These are phyloP conservation scores for Cordyceps cicadae DNA, from an alignment of 2,329 filamentous ascomycete genomes.

Conservation along the genomic window DNA sequence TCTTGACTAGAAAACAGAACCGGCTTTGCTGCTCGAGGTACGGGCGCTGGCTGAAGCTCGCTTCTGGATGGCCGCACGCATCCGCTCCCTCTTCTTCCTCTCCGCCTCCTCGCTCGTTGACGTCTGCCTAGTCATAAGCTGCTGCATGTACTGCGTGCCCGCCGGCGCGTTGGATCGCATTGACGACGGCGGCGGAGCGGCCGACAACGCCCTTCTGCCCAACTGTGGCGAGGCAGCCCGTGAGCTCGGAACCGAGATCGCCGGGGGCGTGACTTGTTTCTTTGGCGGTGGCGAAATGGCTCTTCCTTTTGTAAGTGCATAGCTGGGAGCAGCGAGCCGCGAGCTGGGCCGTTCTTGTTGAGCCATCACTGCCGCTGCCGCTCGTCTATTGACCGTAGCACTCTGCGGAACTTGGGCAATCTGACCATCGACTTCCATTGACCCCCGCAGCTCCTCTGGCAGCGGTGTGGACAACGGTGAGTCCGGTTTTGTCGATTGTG, in stretches of 20 bases:
- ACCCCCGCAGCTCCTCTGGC: neutral
- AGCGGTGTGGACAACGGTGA: neutral
- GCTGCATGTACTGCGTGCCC: slow-evolving; percentile 19
- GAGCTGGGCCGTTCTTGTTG: neutral
- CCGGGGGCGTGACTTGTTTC: neutral
- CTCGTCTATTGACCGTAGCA: neutral
- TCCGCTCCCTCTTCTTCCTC: slow-evolving; percentile 18
- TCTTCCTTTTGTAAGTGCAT: neutral
- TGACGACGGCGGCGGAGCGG: slow-evolving; percentile 16
- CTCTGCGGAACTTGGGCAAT: neutral
- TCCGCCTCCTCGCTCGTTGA: slow-evolving; percentile 11
- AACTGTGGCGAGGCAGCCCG: neutral
- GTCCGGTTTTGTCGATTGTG: neutral
- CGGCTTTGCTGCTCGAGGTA: slow-evolving; percentile 14
- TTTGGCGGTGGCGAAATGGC: neutral
- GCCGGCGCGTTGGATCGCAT: slow-evolving; percentile 14
- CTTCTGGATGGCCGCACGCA: slow-evolving; percentile 22
- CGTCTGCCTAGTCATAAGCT: slow-evolving; percentile 13
- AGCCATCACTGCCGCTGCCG: neutral
- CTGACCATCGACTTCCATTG: neutral
- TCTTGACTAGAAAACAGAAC: neutral
- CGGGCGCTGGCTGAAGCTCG: slow-evolving; percentile 13
- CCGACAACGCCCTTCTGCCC: slow-evolving; percentile 9
- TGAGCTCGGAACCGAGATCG: neutral
- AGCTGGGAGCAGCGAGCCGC: neutral